Conservation (phyloP, 306 rosid genomes). For the Quercus bicolor region DNA sequence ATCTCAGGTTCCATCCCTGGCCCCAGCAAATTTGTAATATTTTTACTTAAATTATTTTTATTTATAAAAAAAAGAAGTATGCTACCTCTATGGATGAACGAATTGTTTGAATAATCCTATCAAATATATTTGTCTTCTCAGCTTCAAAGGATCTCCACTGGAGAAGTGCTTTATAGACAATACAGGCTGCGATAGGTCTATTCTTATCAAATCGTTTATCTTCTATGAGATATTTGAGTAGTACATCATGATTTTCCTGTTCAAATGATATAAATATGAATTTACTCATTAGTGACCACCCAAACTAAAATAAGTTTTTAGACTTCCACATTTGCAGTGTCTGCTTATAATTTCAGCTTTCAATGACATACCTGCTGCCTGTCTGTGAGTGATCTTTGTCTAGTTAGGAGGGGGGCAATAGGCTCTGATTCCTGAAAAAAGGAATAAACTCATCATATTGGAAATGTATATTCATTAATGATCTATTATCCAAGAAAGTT, state of each 20-base stretch:
- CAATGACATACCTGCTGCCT: slow-evolving; percentile 66
- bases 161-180: slow-evolving; percentile 73
- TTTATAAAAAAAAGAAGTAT: neutral
- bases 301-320: too few relatives aligned
- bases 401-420: slow-evolving; percentile 45
- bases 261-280: slow-evolving; percentile 20
- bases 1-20: too few relatives aligned
- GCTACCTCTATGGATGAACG: slow-evolving; percentile 66
- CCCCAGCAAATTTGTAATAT: too few relatives aligned
- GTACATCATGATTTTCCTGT: slow-evolving; percentile 80
- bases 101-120: slow-evolving; percentile 62
- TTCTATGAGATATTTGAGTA: slow-evolving; percentile 72
- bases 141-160: slow-evolving; percentile 93
- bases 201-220: slow-evolving; percentile 68
- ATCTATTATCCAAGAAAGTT: slow-evolving; percentile 3
- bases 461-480: slow-evolving; percentile 2
- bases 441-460: slow-evolving; percentile 11
- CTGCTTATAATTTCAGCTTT: slow-evolving; percentile 12
- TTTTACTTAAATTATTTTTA: too few relatives aligned
- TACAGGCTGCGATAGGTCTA: slow-evolving; percentile 69
- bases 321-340: neutral
- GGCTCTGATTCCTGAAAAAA: slow-evolving; percentile 54
- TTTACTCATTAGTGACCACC: neutral
- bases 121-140: slow-evolving; percentile 76
- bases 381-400: slow-evolving; percentile 77